Conservation (phyloP, 495 filamentous ascomycete species). For the Sabuloglossum arenarium region DNA sequence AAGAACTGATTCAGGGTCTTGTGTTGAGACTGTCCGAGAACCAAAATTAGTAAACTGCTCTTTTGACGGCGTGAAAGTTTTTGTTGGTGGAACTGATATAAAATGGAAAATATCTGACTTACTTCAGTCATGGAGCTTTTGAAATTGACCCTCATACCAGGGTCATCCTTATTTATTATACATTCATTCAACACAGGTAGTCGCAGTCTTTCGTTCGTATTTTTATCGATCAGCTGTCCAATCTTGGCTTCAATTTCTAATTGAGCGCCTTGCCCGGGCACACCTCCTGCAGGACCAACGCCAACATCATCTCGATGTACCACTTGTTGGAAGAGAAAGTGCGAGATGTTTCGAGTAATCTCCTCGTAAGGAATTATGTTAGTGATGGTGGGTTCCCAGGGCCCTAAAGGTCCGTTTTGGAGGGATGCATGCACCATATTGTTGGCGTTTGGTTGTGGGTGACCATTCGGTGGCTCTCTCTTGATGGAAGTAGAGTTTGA, state of each 20-base stretch:
- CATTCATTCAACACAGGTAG: conserved; percentile 45
- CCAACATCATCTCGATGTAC: conserved; percentile 34
- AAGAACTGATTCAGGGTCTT: conserved; percentile 56
- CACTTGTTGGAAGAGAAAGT: conserved; percentile 54
- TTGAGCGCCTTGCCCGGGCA: conserved; percentile 38
- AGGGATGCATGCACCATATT: conserved; percentile 4
- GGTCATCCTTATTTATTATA: conserved; percentile 31
- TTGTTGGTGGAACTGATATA: background rate
- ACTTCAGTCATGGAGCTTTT: conserved; percentile 74
- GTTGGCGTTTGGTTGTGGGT: background rate
- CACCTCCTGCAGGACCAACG: conserved; percentile 18
- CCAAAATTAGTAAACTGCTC: conserved; percentile 2
- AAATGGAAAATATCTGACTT: conserved; percentile 18
- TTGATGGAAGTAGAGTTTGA: background rate
- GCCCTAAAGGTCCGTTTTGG: conserved; percentile 24
- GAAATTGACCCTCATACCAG: conserved; percentile 34
- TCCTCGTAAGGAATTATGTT: conserved; percentile 43
- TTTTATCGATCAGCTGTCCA: conserved; percentile 54
- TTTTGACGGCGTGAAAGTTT: background rate
- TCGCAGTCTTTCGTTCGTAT: conserved; percentile 33
- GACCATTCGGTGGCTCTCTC: background rate
- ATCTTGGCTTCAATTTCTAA: conserved; percentile 88
- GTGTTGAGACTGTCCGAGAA: conserved; percentile 45
- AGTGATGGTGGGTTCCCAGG: conserved; percentile 57
- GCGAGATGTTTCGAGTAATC: conserved; percentile 41